Percentiles rank a stretch among this genome's conserved stretches.
Evolutionary conservation across 306 rosid species (phyloP).

Genomic region (Castanea crenata): DNA sequence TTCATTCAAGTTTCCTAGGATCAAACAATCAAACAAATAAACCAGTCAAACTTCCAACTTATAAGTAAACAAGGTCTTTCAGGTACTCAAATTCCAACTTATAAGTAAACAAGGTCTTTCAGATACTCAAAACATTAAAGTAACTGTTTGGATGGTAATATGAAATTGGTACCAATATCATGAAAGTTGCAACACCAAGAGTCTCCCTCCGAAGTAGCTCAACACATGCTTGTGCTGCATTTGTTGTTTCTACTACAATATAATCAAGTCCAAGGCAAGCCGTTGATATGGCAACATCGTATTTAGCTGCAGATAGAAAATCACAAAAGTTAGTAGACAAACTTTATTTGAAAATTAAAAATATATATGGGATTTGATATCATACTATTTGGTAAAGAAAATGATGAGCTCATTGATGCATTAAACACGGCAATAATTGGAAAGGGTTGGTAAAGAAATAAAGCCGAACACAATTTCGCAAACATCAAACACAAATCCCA

Average conservation of each 20-base stretch:
- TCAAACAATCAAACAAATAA: slow-evolving; percentile 13
- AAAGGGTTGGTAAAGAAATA: background rate
- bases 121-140: slow-evolving; percentile 8
- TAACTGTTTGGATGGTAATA: background rate
- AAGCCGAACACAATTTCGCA: background rate
- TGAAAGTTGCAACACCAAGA: slow-evolving; percentile 85
- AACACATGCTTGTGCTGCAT: slow-evolving; percentile 85
- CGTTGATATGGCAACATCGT: slow-evolving; percentile 87
- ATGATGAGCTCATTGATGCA: background rate
- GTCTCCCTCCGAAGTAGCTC: slow-evolving; percentile 84
- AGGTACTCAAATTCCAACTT: background rate
- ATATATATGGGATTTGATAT: background rate
- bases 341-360: background rate
- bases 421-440: background rate
- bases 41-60: background rate
- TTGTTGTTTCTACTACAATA: slow-evolving; percentile 86
- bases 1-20: slow-evolving; percentile 5
- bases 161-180: slow-evolving; percentile 72
- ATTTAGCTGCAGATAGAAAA: slow-evolving; percentile 65
- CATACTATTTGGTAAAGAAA: background rate
- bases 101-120: no score
- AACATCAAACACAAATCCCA: background rate
- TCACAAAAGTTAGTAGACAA: slow-evolving; percentile 21
- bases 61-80: background rate
- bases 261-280: slow-evolving; percentile 90